Evolutionary conservation across 345 rosid species (phyloP).

Genomic region (Orychophragmus violaceus): DNA sequence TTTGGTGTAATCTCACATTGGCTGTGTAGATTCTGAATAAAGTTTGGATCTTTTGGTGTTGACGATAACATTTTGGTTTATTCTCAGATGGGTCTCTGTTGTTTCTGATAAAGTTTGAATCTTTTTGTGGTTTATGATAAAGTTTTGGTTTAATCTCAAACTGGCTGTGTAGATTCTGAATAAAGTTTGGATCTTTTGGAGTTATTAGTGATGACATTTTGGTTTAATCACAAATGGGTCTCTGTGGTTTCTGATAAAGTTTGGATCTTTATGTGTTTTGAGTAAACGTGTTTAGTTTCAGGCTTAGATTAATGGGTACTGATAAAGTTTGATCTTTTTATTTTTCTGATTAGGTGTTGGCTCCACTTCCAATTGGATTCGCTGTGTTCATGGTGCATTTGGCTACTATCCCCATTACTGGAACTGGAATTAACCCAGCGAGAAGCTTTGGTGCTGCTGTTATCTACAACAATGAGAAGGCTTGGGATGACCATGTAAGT

Average conservation of each 20-base stretch:
- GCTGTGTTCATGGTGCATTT: conserved; percentile 76
- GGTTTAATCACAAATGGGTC: neutral
- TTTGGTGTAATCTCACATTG: neutral
- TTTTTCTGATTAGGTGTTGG: conserved; percentile 35
- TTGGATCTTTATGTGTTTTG: neutral
- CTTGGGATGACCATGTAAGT: conserved; percentile 60
- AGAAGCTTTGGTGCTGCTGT: conserved; percentile 82
- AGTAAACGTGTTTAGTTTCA: neutral
- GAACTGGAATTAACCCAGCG: conserved; percentile 77
- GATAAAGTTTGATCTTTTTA: neutral
- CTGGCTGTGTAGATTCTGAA: neutral
- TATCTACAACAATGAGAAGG: conserved; percentile 47
- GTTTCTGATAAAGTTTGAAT: neutral
- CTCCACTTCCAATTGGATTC: conserved; percentile 76
- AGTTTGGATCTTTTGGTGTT: neutral
- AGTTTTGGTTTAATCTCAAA: neutral
- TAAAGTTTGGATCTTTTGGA: neutral
- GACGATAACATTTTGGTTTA: neutral
- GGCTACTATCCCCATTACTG: conserved; percentile 78
- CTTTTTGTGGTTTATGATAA: neutral
- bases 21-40: neutral
- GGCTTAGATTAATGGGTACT: neutral
- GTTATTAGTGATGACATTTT: neutral
- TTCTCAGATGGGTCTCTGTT: neutral
- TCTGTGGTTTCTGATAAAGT: neutral